Conservation (phyloP, 129 eudicot genomes). For the sunflower (Helianthus annuus) region HanXRQr2.0-SUNRISE NC_035447.2:17842413-17842912, state of each 20-base stretch:
- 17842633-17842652: constrained; percentile 25
- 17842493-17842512: constrained; percentile 53
- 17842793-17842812: constrained; percentile 11
- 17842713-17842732: constrained; percentile 50
- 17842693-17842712: constrained; percentile 18
- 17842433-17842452: constrained; percentile 67
- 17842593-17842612: constrained; percentile 56
- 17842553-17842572: constrained; percentile 68
- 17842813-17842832: constrained; percentile 31
- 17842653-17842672: background rate
- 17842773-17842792: constrained; percentile 26
- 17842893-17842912: constrained; percentile 28
- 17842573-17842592: constrained; percentile 87
- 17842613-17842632: constrained; percentile 48
- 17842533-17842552: constrained; percentile 42
- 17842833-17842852: background rate
- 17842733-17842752: constrained; percentile 55
- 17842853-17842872: constrained; percentile 8
- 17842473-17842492: constrained; percentile 63
- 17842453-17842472: constrained; percentile 66
- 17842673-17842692: constrained; percentile 28
- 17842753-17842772: constrained; percentile 29
- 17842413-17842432: constrained; percentile 42
- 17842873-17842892: constrained; percentile 18
- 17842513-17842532: constrained; percentile 73